phyloP scores from a whole-genome alignment of 2,329 filamentous ascomycete genomes.

The Microdochium trichocladiopsis region DNA sequence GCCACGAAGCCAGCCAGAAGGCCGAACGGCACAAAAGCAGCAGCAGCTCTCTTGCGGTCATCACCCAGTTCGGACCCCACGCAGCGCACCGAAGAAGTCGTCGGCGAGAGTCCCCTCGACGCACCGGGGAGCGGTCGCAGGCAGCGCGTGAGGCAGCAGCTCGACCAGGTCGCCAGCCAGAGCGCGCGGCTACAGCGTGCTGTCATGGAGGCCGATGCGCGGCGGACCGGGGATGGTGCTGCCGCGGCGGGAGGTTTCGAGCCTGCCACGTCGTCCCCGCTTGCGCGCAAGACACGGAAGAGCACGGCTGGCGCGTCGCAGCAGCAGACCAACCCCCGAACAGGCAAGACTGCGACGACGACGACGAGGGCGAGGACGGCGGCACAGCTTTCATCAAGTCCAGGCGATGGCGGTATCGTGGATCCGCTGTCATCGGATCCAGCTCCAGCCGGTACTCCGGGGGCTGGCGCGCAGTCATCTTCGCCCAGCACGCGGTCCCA shows the following conservation, averaged over 20 bases:
- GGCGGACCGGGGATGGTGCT: not conserved
- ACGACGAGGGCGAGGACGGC: not conserved
- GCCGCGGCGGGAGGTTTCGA: constrained; percentile 14
- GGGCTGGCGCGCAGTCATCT: not conserved
- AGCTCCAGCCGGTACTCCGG: not conserved
- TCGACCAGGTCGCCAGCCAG: constrained; percentile 27
- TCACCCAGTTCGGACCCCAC: constrained; percentile 3
- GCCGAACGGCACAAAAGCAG: not conserved
- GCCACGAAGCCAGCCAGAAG: not conserved
- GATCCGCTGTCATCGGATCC: not conserved
- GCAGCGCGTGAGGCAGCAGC: constrained; percentile 23
- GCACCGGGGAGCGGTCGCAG: constrained; percentile 50
- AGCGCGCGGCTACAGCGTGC: constrained; percentile 35
- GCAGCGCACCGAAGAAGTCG: constrained; percentile 31
- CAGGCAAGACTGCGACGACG: not conserved
- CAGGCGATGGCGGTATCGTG: constrained; percentile 1
- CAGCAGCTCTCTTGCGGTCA: constrained; percentile 3
- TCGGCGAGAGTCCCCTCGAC: constrained; percentile 42
- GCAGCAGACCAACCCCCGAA: not conserved
- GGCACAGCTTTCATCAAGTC: constrained; percentile 9
- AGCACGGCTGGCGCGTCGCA: constrained; percentile 5
- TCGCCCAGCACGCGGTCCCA: not conserved
- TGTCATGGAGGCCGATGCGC: constrained; percentile 20
- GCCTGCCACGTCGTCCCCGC: constrained; percentile 33
- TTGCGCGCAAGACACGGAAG: constrained; percentile 30